Base-by-base conservation (phyloP, 2,329 filamentous ascomycete species). In the Fusarium poae region DNA sequence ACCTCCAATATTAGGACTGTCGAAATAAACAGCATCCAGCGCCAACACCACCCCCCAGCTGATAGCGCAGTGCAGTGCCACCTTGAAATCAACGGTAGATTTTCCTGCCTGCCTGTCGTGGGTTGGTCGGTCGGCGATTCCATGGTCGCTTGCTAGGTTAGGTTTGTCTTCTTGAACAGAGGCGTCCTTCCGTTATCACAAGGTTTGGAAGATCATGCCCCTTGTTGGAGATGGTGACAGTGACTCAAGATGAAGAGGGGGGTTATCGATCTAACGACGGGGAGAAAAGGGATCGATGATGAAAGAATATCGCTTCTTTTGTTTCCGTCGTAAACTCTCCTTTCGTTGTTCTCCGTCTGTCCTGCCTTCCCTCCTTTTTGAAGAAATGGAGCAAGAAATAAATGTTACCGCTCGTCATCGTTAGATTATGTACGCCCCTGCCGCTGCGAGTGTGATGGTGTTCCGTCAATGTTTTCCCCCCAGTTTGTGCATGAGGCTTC, bases 401-500 rank as follows among this genome's bases (percentile, higher is more conserved):
- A 50, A 34, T 35, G 54, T 55, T 46, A 56, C 44, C 40, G 42
- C 61, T 62, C 57, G 44, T 58, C 50, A 42, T 58, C 48, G 54
- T 52, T 51, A 67, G 55, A 63, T 54, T 57, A 56, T 57, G 67
- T 57, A 56, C 62, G 67, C 66, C 67, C 67, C 67, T 69, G 67
- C 66, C 67, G 66, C 70, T 71, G 57, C 43, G 62, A 55, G 35
- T 37, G 67, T 68, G 64, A 72, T 72, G 71, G 71, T 70, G 67
- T 70, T 70, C 68, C 71, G 57, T 72, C 62, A 70, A 67, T 64
- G 56, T 71, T 51, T 25, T 65, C 58, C 61, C 62, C 62, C 71
- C 70, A 61, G 55, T 59, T 73, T 70, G 71, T 73, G 69, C 71
- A 74, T 73, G 67, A 74, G 71, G 58, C 59, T 71, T 72, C 71